These are phyloP conservation scores for Rhizopus delemar DNA, from an alignment of 371 early-diverging fungal genomes.

Conservation along the genomic window DNA sequence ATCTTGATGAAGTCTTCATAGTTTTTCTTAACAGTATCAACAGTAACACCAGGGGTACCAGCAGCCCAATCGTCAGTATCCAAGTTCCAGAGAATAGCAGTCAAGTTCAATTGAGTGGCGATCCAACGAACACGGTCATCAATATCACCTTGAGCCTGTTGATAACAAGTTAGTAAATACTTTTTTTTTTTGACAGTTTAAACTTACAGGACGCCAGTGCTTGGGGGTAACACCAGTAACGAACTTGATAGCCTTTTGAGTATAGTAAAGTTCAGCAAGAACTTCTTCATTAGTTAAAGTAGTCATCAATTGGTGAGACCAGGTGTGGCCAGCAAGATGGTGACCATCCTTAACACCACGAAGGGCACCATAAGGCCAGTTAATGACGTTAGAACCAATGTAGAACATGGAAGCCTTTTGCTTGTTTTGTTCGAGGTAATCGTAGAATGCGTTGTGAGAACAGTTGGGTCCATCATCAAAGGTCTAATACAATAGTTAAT, in stretches of 20 bases:
- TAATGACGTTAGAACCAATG: conserved; percentile 53
- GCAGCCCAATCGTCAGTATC: conserved; percentile 56
- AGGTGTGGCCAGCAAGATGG: conserved; percentile 53
- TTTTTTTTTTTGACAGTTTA: too few relatives aligned
- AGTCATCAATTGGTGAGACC: conserved; percentile 60
- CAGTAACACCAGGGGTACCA: conserved; percentile 37
- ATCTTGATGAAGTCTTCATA: conserved; percentile 45
- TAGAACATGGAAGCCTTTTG: conserved; percentile 58
- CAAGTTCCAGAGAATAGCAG: conserved; percentile 54
- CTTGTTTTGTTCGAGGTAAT: conserved; percentile 46
- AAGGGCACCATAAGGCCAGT: conserved; percentile 55
- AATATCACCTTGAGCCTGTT: conserved; percentile 50
- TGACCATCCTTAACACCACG: conserved; percentile 54
- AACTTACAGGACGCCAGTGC: conserved; percentile 60
- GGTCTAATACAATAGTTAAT: conserved; percentile 29
- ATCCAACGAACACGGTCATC: conserved; percentile 62
- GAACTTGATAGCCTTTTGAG: conserved; percentile 52
- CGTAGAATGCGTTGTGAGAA: conserved; percentile 53
- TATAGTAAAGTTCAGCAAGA: conserved; percentile 58
- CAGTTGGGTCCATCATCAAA: conserved; percentile 58
- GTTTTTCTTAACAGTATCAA: conserved; percentile 37
- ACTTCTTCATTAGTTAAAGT: conserved; percentile 54
- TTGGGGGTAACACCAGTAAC: conserved; percentile 58
- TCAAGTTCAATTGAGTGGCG: conserved; percentile 49
- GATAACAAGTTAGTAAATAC: conserved; percentile 4